Evolutionary conservation across 2,329 filamentous ascomycete genomes (phyloP), one percentile per base, ranked within the genome.

Genomic region (Nemania sp.): DNA sequence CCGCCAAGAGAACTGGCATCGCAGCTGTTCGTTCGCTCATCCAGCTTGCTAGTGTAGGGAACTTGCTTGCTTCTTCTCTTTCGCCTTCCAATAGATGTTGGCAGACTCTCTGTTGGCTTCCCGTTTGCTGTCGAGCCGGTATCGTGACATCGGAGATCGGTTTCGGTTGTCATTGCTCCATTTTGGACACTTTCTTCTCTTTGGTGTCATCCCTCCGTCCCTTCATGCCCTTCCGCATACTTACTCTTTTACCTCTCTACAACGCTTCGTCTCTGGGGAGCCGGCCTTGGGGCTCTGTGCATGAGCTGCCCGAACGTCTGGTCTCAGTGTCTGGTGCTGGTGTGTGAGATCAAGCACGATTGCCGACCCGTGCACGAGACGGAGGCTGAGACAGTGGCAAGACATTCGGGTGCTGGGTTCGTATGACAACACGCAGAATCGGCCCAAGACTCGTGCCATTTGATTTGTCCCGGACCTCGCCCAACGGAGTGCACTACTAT

Each of bases 311-410:
- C 41, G 15, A 15, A 49, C 15, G 31, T 39, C 36, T 45, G n/a
- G 26, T 44, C 14, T 43, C 11, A n/a, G 45, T 41, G n/a, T n/a
- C n/a, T n/a, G n/a, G n/a, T n/a, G n/a, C n/a, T n/a, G n/a, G n/a
- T n/a, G n/a, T n/a, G n/a, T n/a, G n/a, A n/a, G n/a, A n/a, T n/a
- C n/a, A n/a, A n/a, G n/a, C n/a, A n/a, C n/a, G n/a, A n/a, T n/a
- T n/a, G n/a, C n/a, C 31, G 19, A 19, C 34, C 33, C 49, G 51
- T 46, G 44, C 34, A 49, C 40, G 36, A 52, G 24, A 47, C 50
- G 59, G 54, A 46, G 41, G 37, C 50, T 63, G 51, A 66, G 61
- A 66, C 65, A 65, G 8, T 22, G 37, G 43, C 55, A 51, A 62
- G 60, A 62, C 62, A 63, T 50, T 57, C 34, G 49, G 24, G 52